phyloP scores from a whole-genome alignment of 805 yeast genomes.

The Metschnikowia shivogae region DNA sequence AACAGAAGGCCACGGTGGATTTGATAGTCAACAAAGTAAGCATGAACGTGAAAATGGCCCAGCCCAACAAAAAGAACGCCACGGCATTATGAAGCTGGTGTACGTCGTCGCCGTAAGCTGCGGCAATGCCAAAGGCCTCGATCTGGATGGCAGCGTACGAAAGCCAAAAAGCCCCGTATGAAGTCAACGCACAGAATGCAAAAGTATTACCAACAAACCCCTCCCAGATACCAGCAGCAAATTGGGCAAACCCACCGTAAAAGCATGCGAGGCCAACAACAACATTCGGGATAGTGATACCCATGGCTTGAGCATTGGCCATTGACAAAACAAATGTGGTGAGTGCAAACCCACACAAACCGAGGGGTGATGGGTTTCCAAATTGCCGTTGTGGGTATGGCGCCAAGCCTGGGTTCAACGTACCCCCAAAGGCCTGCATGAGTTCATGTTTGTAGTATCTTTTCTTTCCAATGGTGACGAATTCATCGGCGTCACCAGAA shows the following conservation, averaged over 20 bases:
- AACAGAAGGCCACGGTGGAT: slow-evolving; percentile 35
- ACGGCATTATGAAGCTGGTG: slow-evolving; percentile 29
- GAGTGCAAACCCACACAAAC: slow-evolving; percentile 19
- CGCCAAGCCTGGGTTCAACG: slow-evolving; percentile 29
- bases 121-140: slow-evolving; percentile 55
- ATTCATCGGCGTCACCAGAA: slow-evolving; percentile 32
- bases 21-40: slow-evolving; percentile 32
- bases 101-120: slow-evolving; percentile 35
- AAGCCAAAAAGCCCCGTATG: slow-evolving; percentile 65
- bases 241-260: slow-evolving; percentile 20
- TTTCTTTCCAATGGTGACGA: slow-evolving; percentile 26
- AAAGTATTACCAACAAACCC: slow-evolving; percentile 19
- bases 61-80: slow-evolving; percentile 35
- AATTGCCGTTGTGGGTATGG: slow-evolving; percentile 49
- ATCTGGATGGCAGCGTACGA: slow-evolving; percentile 57
- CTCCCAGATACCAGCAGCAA: slow-evolving; percentile 20
- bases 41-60: slow-evolving; percentile 41
- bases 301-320: slow-evolving; percentile 20
- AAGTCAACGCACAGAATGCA: slow-evolving; percentile 18
- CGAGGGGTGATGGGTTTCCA: slow-evolving; percentile 29
- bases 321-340: slow-evolving; percentile 20
- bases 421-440: slow-evolving; percentile 37
- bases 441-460: slow-evolving; percentile 32
- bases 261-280: slow-evolving; percentile 19
- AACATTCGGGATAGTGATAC: slow-evolving; percentile 13